Evolutionary conservation across 805 yeast species (phyloP), one percentile per base, ranked within the genome.

Genomic region (Myxozyma sirexii): DNA sequence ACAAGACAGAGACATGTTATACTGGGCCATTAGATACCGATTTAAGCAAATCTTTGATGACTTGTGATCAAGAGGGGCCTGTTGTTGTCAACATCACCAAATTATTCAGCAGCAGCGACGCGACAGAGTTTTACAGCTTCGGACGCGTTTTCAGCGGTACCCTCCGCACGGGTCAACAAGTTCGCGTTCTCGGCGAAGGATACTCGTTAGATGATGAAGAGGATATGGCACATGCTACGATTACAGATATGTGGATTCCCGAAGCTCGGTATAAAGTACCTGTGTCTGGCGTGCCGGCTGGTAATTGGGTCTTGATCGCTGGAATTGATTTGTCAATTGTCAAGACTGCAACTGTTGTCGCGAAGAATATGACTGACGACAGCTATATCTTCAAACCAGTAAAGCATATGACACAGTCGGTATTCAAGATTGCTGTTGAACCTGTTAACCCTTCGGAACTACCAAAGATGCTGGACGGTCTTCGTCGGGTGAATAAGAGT

Each of bases 381-480:
- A 64, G 72, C 17, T 65, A 70, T 12, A 71, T 73, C n/a, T 77
- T 80, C 63, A 75, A 71, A 48, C 76, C 79, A 0, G 68, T 82
- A 15, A 78, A 79, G 46, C 79, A 77, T 60, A 71, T 84, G 2
- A 72, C 76, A 5, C 75, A 78, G 49, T 84, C 96, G 0, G 84
- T 88, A 1, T 83, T 89, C 68, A 90, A 90, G 68, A 82, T 93
- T 2, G 91, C 96, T 0, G 81, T 93, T 19, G 96, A 91, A 69
- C 96, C 97, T 0, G 78, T 80, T 15, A 78, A 81, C 27, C 97
- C 97, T 0, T 80, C 88, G 0, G 96, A 92, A 57, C 74, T 88
- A 17, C 93, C 96, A 0, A 81, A 80, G 60, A 76, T 94, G 66
- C 75, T 86, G 13, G 84, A 82, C n/a, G 92, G 90, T 0, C 74